Evolutionary conservation across 2,329 filamentous ascomycete genomes (phyloP).

Genomic region (Eutypella sp.): DNA sequence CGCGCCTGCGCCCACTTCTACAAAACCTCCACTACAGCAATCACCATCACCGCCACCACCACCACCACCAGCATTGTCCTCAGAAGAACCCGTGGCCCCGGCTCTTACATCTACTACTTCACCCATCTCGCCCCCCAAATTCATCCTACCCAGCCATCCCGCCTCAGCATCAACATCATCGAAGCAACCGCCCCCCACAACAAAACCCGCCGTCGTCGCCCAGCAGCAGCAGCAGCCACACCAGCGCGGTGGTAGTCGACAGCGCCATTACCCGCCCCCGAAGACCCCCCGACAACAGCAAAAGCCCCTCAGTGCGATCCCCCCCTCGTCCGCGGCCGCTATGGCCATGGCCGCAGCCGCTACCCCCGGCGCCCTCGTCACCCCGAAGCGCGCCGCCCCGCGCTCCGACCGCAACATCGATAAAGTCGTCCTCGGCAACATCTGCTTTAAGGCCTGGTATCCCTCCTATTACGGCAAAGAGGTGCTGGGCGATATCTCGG

Average conservation of each 20-base stretch:
- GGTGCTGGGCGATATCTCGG: conserved; percentile 46
- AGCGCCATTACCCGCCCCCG: no score
- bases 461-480: conserved; percentile 84
- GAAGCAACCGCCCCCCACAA: neutral
- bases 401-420: conserved; percentile 70
- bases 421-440: conserved; percentile 78
- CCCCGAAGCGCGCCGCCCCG: conserved; percentile 31
- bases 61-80: no score
- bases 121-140: neutral
- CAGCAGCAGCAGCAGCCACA: no score
- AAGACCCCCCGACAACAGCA: no score
- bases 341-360: conserved; percentile 3
- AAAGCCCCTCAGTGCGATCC: neutral
- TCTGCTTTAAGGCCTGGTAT: conserved; percentile 87
- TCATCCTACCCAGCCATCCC: neutral
- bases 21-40: no score
- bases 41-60: no score
- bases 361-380: conserved; percentile 5
- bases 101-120: neutral
- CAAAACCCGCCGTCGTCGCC: no score
- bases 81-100: conserved; percentile 5
- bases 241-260: no score
- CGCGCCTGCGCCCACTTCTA: neutral
- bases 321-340: neutral
- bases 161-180: neutral